These are phyloP conservation scores for Neofusicoccum laricinum DNA, from an alignment of 2,329 filamentous ascomycete species.

Conservation along the genomic window DNA sequence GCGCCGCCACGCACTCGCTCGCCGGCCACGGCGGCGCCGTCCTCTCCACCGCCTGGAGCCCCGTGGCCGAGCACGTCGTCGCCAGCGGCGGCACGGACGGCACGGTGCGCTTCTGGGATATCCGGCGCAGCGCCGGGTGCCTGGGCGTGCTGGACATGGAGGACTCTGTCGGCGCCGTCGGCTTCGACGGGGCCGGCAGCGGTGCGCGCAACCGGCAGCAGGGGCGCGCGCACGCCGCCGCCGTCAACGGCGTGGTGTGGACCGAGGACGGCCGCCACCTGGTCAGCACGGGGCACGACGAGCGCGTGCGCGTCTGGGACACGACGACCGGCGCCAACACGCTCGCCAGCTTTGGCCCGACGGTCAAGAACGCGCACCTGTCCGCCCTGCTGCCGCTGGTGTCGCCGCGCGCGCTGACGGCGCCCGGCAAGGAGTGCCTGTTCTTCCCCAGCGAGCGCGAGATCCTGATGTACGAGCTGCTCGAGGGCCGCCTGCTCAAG, in stretches of 20 bases:
- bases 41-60: slow-evolving; percentile 73
- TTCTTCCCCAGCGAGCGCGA: slow-evolving; percentile 76
- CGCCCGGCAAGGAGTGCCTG: slow-evolving; percentile 61
- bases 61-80: slow-evolving; percentile 72
- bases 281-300: slow-evolving; percentile 78
- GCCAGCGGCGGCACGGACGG: slow-evolving; percentile 85
- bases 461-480: slow-evolving; percentile 75
- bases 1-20: slow-evolving; percentile 59
- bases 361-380: slow-evolving; percentile 65
- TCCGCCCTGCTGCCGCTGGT: slow-evolving; percentile 43
- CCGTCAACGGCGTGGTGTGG: slow-evolving; percentile 84
- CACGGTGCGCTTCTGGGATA: slow-evolving; percentile 80
- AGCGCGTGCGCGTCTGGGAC: slow-evolving; percentile 84
- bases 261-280: slow-evolving; percentile 75
- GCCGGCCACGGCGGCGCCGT: slow-evolving; percentile 51
- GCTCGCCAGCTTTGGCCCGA: slow-evolving; percentile 80
- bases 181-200: slow-evolving; percentile 43
- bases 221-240: slow-evolving; percentile 66
- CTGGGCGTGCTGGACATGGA: slow-evolving; percentile 80
- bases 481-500: slow-evolving; percentile 70
- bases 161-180: slow-evolving; percentile 68
- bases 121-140: slow-evolving; percentile 72
- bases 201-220: slow-evolving; percentile 40
- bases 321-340: slow-evolving; percentile 78
- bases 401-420: slow-evolving; percentile 60